Evolutionary conservation across 805 yeast genomes (phyloP).

Genomic region (Zygoascus bituminiphila): DNA sequence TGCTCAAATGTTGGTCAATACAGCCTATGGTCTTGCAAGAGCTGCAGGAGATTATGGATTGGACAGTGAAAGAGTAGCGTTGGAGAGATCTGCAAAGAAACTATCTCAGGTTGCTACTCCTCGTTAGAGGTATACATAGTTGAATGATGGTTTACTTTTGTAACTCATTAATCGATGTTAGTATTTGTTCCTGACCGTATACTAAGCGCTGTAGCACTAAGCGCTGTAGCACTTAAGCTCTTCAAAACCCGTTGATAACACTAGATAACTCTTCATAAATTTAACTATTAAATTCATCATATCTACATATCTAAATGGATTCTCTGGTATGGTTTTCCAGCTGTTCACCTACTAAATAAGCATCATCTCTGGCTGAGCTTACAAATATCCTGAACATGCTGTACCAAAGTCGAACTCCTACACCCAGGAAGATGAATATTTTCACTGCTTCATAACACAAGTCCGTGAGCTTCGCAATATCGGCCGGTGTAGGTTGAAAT

Average conservation of each 20-base stretch:
- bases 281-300: too few relatives aligned
- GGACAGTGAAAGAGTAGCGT: background rate
- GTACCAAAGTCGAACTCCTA: background rate
- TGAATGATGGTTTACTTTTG: too few relatives aligned
- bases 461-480: background rate
- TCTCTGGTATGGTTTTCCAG: constrained; percentile 21
- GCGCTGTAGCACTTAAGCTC: too few relatives aligned
- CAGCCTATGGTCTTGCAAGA: background rate
- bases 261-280: too few relatives aligned
- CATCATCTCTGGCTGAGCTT: constrained; percentile 24
- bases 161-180: too few relatives aligned
- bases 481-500: background rate
- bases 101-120: background rate
- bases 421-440: background rate
- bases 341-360: constrained; percentile 28
- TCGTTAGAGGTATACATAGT: background rate
- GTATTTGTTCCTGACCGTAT: too few relatives aligned
- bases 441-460: background rate
- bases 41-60: background rate
- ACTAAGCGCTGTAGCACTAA: too few relatives aligned
- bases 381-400: background rate
- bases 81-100: background rate
- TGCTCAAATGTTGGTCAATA: background rate
- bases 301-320: background rate
- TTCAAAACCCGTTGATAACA: too few relatives aligned